Evolutionary conservation across 352 stramenopile species (phyloP).

Genomic region (Pythium periplocum): DNA sequence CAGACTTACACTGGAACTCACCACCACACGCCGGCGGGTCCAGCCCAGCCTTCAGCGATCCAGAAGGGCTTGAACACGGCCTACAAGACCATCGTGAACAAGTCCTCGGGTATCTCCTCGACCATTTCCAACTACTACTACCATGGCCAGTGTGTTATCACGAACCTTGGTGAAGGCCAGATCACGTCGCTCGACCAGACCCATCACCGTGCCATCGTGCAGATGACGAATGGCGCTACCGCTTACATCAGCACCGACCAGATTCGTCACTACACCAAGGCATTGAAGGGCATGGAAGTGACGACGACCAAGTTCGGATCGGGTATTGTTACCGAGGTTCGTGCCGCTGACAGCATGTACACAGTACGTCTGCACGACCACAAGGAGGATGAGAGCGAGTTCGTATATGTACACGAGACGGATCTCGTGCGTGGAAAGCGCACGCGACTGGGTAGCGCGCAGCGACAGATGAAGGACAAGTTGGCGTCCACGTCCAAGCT

Average conservation of each 20-base stretch:
- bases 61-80: slow-evolving; percentile 36
- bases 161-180: slow-evolving; percentile 50
- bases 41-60: slow-evolving; percentile 30
- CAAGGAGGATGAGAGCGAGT: slow-evolving; percentile 38
- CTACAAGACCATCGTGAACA: slow-evolving; percentile 56
- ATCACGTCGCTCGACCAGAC: slow-evolving; percentile 53
- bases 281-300: slow-evolving; percentile 67
- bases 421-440: slow-evolving; percentile 42
- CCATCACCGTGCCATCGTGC: slow-evolving; percentile 44
- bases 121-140: slow-evolving; percentile 67
- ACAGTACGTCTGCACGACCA: slow-evolving; percentile 54
- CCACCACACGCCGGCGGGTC: slow-evolving; percentile 7
- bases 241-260: slow-evolving; percentile 53
- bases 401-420: slow-evolving; percentile 72
- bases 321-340: slow-evolving; percentile 56
- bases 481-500: slow-evolving; percentile 21
- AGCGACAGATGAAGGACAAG: slow-evolving; percentile 41
- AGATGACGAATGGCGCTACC: slow-evolving; percentile 57
- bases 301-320: slow-evolving; percentile 62
- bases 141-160: slow-evolving; percentile 69
- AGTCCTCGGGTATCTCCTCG: slow-evolving; percentile 38
- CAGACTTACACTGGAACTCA: slow-evolving; percentile 4
- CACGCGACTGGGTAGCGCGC: slow-evolving; percentile 43
- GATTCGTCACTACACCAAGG: slow-evolving; percentile 70
- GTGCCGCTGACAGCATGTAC: slow-evolving; percentile 66